Base-by-base conservation (phyloP, 169 alveolate genomes). In the Eimeria necatrix region DNA sequence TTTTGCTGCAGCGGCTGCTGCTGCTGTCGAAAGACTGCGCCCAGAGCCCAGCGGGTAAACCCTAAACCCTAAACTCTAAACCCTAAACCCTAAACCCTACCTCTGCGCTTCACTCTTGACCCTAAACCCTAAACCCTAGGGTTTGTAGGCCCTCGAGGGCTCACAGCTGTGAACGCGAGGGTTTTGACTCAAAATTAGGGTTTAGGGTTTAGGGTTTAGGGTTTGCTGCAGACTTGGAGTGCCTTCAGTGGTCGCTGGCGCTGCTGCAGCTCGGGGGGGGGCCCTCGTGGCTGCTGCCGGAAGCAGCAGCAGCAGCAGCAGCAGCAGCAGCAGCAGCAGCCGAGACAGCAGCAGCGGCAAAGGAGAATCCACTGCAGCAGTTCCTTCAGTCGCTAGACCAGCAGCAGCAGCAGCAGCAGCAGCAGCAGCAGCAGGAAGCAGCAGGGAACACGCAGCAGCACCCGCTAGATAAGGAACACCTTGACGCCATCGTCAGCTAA, bases 271-370 rank as follows among this genome's bases (percentile, higher is more conserved):
- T 41, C 24, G 3, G 26, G 3, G 22, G 26, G 5, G 56, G 10
- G 6, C 84, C 84, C 32, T 73, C 84, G 59, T 73, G 84, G 84
- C 32, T 46, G 56, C 59, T 73, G 84, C 84, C 56, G 4, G 51
- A 49, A 46, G 59, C 84, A 73, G 56, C 59, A 46, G 84, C 84
- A 26, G 84, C 84, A 8, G 84, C 84, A 5, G 84, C 16, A 26
- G 84, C 4, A 26, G 84, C 84, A 26, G 84, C 84, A 73, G 56
- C 76, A 64, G 76, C 24, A 73, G n/a, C 84, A 73, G 56, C 84
- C 22, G 59, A 32, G 20, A 53, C 41, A 73, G 46, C 20, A 9
- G 76, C 76, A n/a, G 76, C 76, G 5, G 76, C 26, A 64, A 46
- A 9, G 24, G 76, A 64, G 4, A 48, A 6, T 24, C 84, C 53